Evolutionary conservation across 257 asterid genomes (phyloP).

Genomic region (Linderniella brevidens): DNA sequence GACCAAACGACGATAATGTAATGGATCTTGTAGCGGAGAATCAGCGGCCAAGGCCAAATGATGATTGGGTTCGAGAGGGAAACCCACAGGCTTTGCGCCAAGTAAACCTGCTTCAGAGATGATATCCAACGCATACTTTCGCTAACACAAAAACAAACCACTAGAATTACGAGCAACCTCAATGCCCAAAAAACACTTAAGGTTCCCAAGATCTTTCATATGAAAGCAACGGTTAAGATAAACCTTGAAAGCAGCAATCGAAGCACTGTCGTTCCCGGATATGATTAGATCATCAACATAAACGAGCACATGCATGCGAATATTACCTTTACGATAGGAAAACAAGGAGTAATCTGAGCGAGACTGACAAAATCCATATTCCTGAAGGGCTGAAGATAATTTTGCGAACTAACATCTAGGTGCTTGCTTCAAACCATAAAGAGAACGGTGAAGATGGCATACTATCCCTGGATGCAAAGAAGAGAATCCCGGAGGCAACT

Average conservation of each 20-base stretch:
- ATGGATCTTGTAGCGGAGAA: not conserved
- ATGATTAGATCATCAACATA: slow-evolving; percentile 1
- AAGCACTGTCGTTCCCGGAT: not conserved
- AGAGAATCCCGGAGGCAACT: too few species aligned
- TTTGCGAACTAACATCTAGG: slow-evolving; percentile 1
- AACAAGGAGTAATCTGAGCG: not conserved
- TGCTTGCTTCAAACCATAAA: not conserved
- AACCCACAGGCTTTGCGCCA: not conserved
- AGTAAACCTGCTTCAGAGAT: not conserved
- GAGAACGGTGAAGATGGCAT: not conserved
- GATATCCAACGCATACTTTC: not conserved
- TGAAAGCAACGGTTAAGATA: not conserved
- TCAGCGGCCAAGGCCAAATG: not conserved
- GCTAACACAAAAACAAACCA: not conserved
- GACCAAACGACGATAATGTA: not conserved
- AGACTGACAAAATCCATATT: too few species aligned
- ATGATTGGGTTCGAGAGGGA: not conserved
- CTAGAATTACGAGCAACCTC: not conserved
- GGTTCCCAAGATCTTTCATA: not conserved
- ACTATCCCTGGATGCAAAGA: too few species aligned
- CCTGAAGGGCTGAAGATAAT: too few species aligned
- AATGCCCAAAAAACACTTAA: not conserved
- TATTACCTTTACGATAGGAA: not conserved
- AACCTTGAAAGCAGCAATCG: not conserved
- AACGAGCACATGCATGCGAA: not conserved